Percentiles rank a stretch among this genome's conserved stretches.
Evolutionary conservation across 768 basidiomycete genomes (phyloP).

Genomic region (Xerocomellus dryophilus): DNA sequence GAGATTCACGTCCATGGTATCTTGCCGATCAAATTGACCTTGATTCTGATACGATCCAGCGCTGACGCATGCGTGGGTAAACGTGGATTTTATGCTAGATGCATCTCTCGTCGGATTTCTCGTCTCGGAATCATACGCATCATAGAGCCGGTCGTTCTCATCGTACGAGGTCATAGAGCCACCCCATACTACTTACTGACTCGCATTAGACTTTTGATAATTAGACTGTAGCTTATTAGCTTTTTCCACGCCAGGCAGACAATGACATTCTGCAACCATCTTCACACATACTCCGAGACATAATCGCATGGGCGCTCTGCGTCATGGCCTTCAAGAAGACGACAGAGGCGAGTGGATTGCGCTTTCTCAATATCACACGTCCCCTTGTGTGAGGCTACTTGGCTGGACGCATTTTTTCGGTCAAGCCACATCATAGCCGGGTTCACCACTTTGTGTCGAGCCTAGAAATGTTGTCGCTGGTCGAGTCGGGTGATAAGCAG

Average conservation of each 20-base stretch:
- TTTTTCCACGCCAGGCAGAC: not conserved
- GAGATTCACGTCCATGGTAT: slow-evolving; percentile 26
- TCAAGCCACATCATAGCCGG: not conserved
- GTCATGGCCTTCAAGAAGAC: not conserved
- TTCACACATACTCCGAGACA: not conserved
- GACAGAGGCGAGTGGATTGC: not conserved
- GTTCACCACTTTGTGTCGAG: not conserved
- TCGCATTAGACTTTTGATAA: not conserved
- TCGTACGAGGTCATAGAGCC: slow-evolving; percentile 26
- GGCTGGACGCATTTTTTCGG: not conserved
- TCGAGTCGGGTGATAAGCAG: not conserved
- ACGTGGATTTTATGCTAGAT: slow-evolving; percentile 94
- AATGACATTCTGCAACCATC: not conserved
- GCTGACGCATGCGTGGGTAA: slow-evolving; percentile 94
- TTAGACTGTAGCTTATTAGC: not conserved
- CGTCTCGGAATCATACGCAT: slow-evolving; percentile 59
- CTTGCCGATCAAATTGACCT: slow-evolving; percentile 1
- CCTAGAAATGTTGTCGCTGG: not conserved
- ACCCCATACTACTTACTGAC: not conserved
- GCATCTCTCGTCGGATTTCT: slow-evolving; percentile 89
- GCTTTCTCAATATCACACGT: slow-evolving; percentile 8
- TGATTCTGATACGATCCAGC: slow-evolving; percentile 43
- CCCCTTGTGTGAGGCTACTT: too few species aligned
- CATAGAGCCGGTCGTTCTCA: slow-evolving; percentile 23
- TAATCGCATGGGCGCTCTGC: not conserved